Evolutionary conservation across 352 stramenopile genomes (phyloP).

Genomic region (Pythium myriotylum): DNA sequence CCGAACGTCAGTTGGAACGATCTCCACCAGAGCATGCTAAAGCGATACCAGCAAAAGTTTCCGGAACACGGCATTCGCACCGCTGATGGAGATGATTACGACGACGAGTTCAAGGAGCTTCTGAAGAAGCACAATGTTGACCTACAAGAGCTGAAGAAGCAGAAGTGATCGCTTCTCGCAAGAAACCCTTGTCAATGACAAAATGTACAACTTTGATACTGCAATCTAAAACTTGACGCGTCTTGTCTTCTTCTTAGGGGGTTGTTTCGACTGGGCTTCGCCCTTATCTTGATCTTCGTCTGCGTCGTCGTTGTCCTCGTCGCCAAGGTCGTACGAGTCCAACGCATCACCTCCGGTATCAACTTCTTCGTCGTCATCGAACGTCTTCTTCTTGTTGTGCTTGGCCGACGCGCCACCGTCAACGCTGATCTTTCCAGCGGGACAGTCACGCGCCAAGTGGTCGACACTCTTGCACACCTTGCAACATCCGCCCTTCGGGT

Average conservation of each 20-base stretch:
- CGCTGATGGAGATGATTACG: conserved; percentile 64
- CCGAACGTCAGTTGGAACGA: conserved; percentile 81
- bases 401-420: conserved; percentile 57
- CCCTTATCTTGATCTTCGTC: conserved; percentile 29
- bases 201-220: conserved; percentile 28
- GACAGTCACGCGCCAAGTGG: conserved; percentile 86
- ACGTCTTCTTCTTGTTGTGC: conserved; percentile 83
- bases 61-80: conserved; percentile 57
- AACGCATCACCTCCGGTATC: conserved; percentile 51
- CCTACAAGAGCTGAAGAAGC: conserved; percentile 54
- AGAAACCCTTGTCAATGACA: conserved; percentile 6
- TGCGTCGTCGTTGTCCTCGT: conserved; percentile 36
- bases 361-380: conserved; percentile 59
- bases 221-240: conserved; percentile 26
- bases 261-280: conserved; percentile 27
- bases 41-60: conserved; percentile 81
- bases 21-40: conserved; percentile 69
- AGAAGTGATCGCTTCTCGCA: conserved; percentile 19
- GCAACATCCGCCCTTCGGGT: conserved; percentile 88
- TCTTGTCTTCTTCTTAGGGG: conserved; percentile 21
- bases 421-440: conserved; percentile 61
- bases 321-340: conserved; percentile 42
- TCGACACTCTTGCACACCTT: conserved; percentile 85
- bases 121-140: conserved; percentile 81
- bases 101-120: conserved; percentile 85